Percentiles rank a stretch among this genome's conserved stretches.
phyloP scores from a whole-genome alignment of 2,329 filamentous ascomycete species.

The Sclerotinia spermophila region DNA sequence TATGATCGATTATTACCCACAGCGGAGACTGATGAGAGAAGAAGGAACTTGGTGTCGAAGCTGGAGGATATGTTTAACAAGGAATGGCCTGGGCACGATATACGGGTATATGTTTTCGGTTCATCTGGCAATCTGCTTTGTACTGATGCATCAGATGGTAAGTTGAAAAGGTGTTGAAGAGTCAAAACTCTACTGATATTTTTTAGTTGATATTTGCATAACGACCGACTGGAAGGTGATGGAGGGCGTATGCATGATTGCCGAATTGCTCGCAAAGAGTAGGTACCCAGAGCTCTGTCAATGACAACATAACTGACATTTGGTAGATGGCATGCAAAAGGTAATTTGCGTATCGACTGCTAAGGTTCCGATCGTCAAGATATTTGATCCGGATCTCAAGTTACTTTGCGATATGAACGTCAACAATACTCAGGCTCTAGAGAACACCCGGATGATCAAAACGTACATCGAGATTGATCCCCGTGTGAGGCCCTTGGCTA shows the following conservation, averaged over 20 bases:
- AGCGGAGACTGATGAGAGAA: conserved; percentile 69
- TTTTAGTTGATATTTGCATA: conserved; percentile 90
- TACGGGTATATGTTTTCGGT: conserved; percentile 92
- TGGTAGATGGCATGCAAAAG: conserved; percentile 86
- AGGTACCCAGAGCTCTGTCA: conserved; percentile 42
- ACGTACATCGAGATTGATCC: conserved; percentile 94
- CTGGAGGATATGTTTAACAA: conserved; percentile 83
- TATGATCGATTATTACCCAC: conserved; percentile 85
- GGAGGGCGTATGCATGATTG: conserved; percentile 86
- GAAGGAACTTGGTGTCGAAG: conserved; percentile 76
- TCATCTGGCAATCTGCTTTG: conserved; percentile 94
- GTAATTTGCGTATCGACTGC: conserved; percentile 92
- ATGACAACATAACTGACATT: conserved; percentile 37
- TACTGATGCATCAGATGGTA: conserved; percentile 94
- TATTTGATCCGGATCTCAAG: conserved; percentile 90
- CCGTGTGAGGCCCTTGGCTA: conserved; percentile 84
- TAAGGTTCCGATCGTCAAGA: conserved; percentile 97
- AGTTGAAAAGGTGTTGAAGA: conserved; percentile 36
- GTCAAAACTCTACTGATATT: conserved; percentile 18
- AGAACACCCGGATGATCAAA: conserved; percentile 97
- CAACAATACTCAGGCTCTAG: conserved; percentile 90
- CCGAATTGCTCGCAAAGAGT: conserved; percentile 81
- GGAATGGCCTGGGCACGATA: conserved; percentile 87
- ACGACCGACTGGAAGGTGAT: conserved; percentile 84
- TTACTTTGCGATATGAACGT: conserved; percentile 98